Evolutionary conservation across 148 eudicot genomes (phyloP), one percentile per base, ranked within the genome.

Genomic region (Oxyria digyna): DNA sequence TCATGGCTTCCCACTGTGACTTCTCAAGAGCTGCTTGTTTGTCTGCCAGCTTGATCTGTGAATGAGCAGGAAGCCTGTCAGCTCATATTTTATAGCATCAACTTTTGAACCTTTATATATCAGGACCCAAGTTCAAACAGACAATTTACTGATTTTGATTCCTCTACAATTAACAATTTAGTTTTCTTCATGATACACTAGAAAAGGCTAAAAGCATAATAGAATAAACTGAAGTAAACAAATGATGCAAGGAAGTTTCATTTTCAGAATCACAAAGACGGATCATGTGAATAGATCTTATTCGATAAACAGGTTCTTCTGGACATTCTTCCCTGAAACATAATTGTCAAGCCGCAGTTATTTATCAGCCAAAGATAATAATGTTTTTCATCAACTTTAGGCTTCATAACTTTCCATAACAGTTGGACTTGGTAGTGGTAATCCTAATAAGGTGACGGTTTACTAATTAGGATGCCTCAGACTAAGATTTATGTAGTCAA

Each of bases 11-110:
- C 97, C 97, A 86, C 73, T 88, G 90, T 74, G 87, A 75, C 73
- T 86, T 90, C 67, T 90, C 98, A 50, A 90, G 75, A 32, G 86
- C 87, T 72, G 97, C 98, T 83, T 90, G 98, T 69, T 80, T 86
- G 83, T 94, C 97, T 70, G 98, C 97, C 68, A 90, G 83, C 78
- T 82, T 88, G 69, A 88, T 80, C 98, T 94, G 76, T 59, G 26
- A 69, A 74, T 14, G 23, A 40, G 8, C 62, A 52, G 32, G 32
- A 9, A 9, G 15, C 26, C 62, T 17, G 2, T 32, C 1, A 48
- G 54, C 20, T n/a, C 17, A 46, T n/a, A 20, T 15, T 8, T 48
- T 9, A 48, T 5, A 48, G 9, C 24, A 48, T 48, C 24, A 18
- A 48, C 54, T 48, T n/a, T 18, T 48, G 10, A 20, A 48, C 55